Base-by-base conservation (phyloP, 345 rosid genomes). In the Cardamine resedifolia region DNA sequence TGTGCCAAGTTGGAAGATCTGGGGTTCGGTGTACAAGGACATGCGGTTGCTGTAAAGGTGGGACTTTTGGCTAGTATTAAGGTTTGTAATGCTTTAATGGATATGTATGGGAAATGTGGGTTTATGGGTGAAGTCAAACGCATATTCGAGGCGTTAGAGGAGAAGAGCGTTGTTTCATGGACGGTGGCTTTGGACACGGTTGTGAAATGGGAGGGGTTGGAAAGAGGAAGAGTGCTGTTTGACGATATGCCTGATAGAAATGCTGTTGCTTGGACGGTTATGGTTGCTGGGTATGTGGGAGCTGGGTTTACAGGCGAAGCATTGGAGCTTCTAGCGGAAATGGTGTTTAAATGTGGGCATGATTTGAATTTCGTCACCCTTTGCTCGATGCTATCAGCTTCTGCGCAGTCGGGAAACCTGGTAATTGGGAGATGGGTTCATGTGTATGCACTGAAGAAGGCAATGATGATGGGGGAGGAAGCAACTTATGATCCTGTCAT, bases 401-500 rank as follows among this genome's bases (percentile, higher is more conserved):
- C 86, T 43, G 81, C 91, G 2, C 96, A 73, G 57, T 85, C 98
- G 0, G 98, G 98, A 57, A 86, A 88, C 77, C 74, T 72, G 45
- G 55, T 69, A 43, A 76, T 78, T 74, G 96, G 95, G 26, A 82
- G 73, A 67, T 92, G 96, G 98, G 81, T 85, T 81, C 96, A 92
- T 77, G 90, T 72, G 67, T 79, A 82, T 73, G 85, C 84, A 43
- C 49, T 90, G 70, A 92, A 92, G 85, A 70, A 49, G 56, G 64
- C 9, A 26, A 72, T 78, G 81, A 86, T 78, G 20, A 81, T 61
- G 83, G 82, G 61, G 69, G 78, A 81, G 58, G 76, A 83, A 69
- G 81, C 62, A 71, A 82, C 73, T 55, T 76, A 79, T 71, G 67
- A 47, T 57, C 21, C 19, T 65, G 59, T 83, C 51, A 84, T 83